A percentile compares a stretch with the other conserved stretches of the same genome.
Conservation (phyloP, 106 monocot genomes). For the Dendrobium chrysotoxum region DNA sequence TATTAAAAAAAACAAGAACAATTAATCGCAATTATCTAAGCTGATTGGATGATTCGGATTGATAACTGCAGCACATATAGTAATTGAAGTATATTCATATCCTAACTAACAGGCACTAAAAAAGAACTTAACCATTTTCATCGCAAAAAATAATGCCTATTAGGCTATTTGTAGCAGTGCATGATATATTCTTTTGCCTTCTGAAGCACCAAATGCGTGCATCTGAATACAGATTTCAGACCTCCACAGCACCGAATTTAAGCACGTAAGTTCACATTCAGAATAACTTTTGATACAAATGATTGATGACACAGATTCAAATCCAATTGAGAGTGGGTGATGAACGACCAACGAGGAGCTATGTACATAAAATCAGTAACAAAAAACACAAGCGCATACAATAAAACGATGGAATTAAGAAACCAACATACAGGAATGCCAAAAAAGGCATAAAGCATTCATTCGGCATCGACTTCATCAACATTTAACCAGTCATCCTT, state of each 20-base stretch:
- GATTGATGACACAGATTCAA: background rate
- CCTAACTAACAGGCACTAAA: too few species aligned
- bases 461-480: constrained; percentile 11
- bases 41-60: too few species aligned
- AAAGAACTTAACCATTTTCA: too few species aligned
- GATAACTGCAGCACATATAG: too few species aligned
- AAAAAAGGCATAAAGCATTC: background rate
- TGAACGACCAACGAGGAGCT: background rate
- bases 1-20: too few species aligned
- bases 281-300: background rate
- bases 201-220: background rate
- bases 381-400: background rate
- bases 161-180: too few species aligned
- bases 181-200: background rate
- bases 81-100: too few species aligned
- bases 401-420: too few species aligned
- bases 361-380: background rate
- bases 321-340: background rate
- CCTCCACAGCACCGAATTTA: background rate
- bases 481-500: constrained; percentile 16
- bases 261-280: background rate
- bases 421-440: background rate
- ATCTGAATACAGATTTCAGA: background rate
- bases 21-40: too few species aligned
- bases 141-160: too few species aligned